Conservation (phyloP, 306 rosid genomes). For the Sphenostylis stenocarpa region DNA sequence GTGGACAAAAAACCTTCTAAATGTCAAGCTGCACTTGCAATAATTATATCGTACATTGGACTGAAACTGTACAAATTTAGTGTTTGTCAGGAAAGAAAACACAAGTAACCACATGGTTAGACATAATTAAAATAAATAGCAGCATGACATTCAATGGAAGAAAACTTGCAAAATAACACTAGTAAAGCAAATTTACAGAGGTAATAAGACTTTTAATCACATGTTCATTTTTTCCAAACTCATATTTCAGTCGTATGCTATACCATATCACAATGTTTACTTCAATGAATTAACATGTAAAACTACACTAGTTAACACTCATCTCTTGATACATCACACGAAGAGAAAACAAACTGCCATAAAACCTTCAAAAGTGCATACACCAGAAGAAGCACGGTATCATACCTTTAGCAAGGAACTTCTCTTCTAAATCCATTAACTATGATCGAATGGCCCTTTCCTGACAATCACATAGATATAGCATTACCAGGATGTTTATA, state of each 20-base stretch:
- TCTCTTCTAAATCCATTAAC: constrained; percentile 74
- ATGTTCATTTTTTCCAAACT: constrained; percentile 20
- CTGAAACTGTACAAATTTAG: no score
- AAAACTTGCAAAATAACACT: neutral
- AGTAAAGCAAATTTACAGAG: constrained; percentile 3
- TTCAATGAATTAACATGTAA: constrained; percentile 12
- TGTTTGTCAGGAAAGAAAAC: neutral
- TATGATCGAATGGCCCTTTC: constrained; percentile 35
- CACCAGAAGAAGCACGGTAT: constrained; percentile 22
- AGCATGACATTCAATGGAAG: neutral
- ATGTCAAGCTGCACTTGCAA: neutral
- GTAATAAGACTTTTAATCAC: neutral
- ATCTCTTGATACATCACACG: constrained; percentile 15
- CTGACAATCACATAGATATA: constrained; percentile 32
- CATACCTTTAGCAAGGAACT: constrained; percentile 65
- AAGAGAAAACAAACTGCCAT: neutral
- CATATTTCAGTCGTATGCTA: constrained; percentile 10
- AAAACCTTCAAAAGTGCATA: constrained; percentile 4
- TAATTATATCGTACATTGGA: no score
- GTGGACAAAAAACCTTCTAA: neutral
- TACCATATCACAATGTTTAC: neutral
- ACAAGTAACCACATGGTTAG: neutral
- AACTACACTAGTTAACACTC: constrained; percentile 20
- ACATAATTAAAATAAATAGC: constrained; percentile 18
- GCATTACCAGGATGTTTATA: constrained; percentile 6